phyloP scores from a whole-genome alignment of 768 basidiomycete species.

The Naganishia vishniacii region DNA sequence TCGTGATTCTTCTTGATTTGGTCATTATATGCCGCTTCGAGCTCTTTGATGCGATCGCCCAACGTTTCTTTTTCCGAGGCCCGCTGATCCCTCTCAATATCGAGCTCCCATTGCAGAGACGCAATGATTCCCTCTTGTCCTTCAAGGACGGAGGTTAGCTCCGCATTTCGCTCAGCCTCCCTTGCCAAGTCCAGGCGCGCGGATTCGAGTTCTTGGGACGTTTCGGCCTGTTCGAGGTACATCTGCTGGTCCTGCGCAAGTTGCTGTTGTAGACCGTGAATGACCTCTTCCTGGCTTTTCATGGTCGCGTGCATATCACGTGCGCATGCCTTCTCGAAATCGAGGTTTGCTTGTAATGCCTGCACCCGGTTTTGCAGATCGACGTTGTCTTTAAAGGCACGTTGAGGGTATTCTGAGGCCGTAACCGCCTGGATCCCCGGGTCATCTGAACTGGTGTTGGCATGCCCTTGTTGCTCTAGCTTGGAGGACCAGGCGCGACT shows the following conservation, averaged over 20 bases:
- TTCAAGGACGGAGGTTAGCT: neutral
- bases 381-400: neutral
- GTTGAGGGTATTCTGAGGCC: too few relatives aligned
- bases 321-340: neutral
- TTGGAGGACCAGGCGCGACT: neutral
- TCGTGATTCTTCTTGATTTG: conserved; percentile 1
- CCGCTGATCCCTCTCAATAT: neutral
- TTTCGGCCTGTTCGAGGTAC: neutral
- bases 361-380: neutral
- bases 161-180: neutral
- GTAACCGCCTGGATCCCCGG: too few relatives aligned
- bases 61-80: neutral
- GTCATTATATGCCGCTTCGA: conserved; percentile 3
- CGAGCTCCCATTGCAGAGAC: neutral
- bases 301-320: neutral
- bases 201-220: neutral
- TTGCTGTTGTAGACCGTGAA: neutral
- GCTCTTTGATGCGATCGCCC: conserved; percentile 4
- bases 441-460: neutral
- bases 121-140: neutral
- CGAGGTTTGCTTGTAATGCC: neutral
- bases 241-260: neutral
- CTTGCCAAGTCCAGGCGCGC: neutral
- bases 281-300: neutral
- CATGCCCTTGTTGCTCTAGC: neutral